Evolutionary conservation across 169 alveolate species (phyloP).

Genomic region (Pseudocohnilembus persalinus): DNA sequence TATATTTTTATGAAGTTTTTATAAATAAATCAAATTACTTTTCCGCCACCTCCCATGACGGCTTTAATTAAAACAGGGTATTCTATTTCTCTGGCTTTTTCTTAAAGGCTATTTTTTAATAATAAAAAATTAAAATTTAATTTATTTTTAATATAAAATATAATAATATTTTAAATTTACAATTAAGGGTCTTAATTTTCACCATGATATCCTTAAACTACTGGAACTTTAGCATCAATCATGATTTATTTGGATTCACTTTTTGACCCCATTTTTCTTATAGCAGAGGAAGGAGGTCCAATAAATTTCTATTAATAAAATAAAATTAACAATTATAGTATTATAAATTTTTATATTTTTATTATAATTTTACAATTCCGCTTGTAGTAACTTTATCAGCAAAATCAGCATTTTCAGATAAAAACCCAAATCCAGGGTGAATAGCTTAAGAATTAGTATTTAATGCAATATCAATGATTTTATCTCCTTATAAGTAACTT

Average conservation of each 20-base stretch:
- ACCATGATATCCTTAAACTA: constrained; percentile 82
- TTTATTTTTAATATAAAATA: too few relatives aligned
- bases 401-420: constrained; percentile 84
- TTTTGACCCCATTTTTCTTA: constrained; percentile 84
- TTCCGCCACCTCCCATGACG: constrained; percentile 90
- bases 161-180: too few relatives aligned
- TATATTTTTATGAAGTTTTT: too few relatives aligned
- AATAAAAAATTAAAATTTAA: background rate
- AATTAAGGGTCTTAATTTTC: constrained; percentile 61
- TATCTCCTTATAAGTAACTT: constrained; percentile 54
- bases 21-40: constrained; percentile 22
- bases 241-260: constrained; percentile 81
- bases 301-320: constrained; percentile 48
- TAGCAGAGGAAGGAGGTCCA: constrained; percentile 82
- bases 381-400: constrained; percentile 64
- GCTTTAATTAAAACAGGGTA: constrained; percentile 87
- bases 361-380: constrained; percentile 28
- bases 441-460: constrained; percentile 60
- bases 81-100: constrained; percentile 68
- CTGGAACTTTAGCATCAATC: constrained; percentile 79
- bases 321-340: background rate
- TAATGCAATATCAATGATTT: constrained; percentile 61
- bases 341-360: background rate
- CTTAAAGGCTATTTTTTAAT: constrained; percentile 10
- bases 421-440: constrained; percentile 88